Evolutionary conservation across 2,329 filamentous ascomycete species (phyloP), one percentile per base, ranked within the genome.

Genomic region (Phialophora chinensis): DNA sequence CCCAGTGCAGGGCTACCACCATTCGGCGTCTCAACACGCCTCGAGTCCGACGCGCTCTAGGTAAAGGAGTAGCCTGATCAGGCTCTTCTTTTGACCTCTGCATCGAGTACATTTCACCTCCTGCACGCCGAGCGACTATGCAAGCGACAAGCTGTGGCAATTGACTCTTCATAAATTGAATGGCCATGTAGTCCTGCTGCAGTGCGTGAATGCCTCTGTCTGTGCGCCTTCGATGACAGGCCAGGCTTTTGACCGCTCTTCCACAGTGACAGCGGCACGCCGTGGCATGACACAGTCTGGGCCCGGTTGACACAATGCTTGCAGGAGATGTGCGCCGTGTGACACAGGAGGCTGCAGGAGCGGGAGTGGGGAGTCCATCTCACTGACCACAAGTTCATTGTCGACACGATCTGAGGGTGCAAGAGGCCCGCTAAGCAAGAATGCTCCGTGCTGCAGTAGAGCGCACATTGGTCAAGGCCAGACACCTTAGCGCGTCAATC

Each of bases 211-310:
- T 56, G 62, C 42, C 33, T 58, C 44, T 56, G 60, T 66, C 68
- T 61, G 60, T 68, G 60, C 60, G 53, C 60, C 20, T 31, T 49
- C 53, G 20, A 60, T 44, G 52, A 66, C 44, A 66, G 68, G 68
- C 62, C 54, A 66, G 65, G 63, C 63, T 62, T 60, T 60, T 70
- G 66, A 68, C 66, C 68, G 66, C 68, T 58, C 54, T 53, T 69
- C 66, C 56, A 60, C 35, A 10, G 23, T 56, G 49, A 62, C 57
- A 33, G 47, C 44, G 61, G 52, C 49, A 59, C 50, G 42, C 38
- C 38, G 38, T 57, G 20, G 44, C 57, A 14, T 58, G 49, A 65
- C 27, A 53, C 14, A 44, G 42, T 57, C 61, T 61, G 50, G 61
- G 54, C 57, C 60, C 31, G 12, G 27, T 64, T 50, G 44, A 55